Base-by-base conservation (phyloP, 1,284 basidiomycete species). In the Sporisorium graminicola region DNA sequence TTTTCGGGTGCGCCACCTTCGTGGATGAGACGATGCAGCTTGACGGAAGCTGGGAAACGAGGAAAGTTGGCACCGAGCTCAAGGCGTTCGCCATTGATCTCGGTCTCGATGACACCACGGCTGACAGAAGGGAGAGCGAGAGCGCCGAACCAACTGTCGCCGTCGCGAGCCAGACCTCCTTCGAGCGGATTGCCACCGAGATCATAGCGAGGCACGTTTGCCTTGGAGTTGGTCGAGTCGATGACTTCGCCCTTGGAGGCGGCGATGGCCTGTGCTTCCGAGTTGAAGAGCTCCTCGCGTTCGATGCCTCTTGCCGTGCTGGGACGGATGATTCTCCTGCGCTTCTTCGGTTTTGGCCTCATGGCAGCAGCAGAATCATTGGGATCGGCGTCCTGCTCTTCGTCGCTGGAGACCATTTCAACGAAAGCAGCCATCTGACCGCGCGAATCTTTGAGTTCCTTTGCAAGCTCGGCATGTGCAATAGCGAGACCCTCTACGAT, bases 71-170 rank as follows among this genome's bases (percentile, higher is more conserved):
- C 71, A 46, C 77, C 71, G 10, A 84, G 73, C 71, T 84, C 82
- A 62, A 84, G 69, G 51, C 72, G 55, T 56, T 84, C 82, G 42
- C 82, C 82, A 49, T 80, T 74, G 66, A 83, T 83, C 44, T 80
- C 74, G 22, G 82, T 82, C 55, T 79, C 72, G 55, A 84, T 77
- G 37, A 79, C 74, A 27, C 79, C 73, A 5, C 82, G 74, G 37
- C 77, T 78, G 65, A 83, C 81, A 49, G 77, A 80, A 10, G 82
- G 82, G 27, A 84, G 58, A 24, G 82, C 82, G 3, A 83, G 69
- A 16, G 81, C 82, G 27, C 82, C 82, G 40, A 80, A 84, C 77
- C 78, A 84, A 46, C 71, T 78, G 58, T 80, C 76, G 31, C 82
- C 82, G 35, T 82, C 82, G 33, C 74, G 69, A 33, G 79, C 79